Base-by-base conservation (phyloP, 140 eudicot species). In the Cichorium intybus region DNA sequence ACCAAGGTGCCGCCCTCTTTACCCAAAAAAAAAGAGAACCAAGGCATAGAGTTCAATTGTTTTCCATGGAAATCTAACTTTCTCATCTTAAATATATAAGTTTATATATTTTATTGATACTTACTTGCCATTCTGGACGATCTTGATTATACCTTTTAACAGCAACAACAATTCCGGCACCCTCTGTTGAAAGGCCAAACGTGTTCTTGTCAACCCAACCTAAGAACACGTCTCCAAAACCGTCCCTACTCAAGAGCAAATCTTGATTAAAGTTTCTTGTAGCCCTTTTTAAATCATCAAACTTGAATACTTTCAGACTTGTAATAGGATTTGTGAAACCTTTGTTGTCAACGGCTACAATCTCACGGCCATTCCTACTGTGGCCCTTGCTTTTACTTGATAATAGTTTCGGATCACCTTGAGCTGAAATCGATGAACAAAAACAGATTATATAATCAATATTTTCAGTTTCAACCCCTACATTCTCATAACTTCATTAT, bases 131-230 rank as follows among this genome's bases (percentile, higher is more conserved):
- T 27, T 27, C 31, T 27, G 31, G 31, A 27, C 6, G 31, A 9
- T 11, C 45, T 9, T 37, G 11, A 11, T 7, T 37, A 2, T 9
- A 61, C 34, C 45, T 14, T 62, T 70, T 31, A 59, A 70, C 60
- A 22, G 46, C 51, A 24, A 70, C 37, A 45, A 27, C 60, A 33
- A 47, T 22, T 29, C 75, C 68, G 4, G 21, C 68, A 50, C 53
- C 61, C 20, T 3, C 12, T 24, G 0, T 57, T 29, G 68, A 58
- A 22, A 68, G 68, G 20, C 61, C 53, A 15, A 58, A 70, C 6
- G 68, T 20, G 3, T 58, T 47, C 52, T 58, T 7, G 15, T 46
- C 22, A 16, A 69, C 28, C 75, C 75, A 70, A n/a, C 75, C 75
- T 21, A 70, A 8, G 60, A 70, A 70, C 10, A 47, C n/a, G 15